Percentiles rank a stretch among this genome's conserved stretches.
phyloP scores from a whole-genome alignment of 2,329 filamentous ascomycete genomes.

The Xylariales sp. region DNA sequence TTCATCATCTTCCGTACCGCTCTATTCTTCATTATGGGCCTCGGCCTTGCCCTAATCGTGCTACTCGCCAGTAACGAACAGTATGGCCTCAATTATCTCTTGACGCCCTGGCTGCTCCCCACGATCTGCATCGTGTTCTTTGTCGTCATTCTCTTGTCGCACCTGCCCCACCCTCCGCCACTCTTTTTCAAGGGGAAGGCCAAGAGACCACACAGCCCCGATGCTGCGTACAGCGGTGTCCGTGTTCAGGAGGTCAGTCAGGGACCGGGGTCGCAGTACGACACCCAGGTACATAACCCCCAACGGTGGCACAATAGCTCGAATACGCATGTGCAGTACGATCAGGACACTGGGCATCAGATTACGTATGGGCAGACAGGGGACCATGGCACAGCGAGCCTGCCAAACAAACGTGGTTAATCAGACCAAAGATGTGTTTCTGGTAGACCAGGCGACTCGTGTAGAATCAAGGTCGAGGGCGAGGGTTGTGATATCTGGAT shows the following conservation, averaged over 20 bases:
- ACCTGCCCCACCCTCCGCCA: slow-evolving; percentile 18
- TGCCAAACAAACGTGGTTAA: no score
- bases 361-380: no score
- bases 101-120: slow-evolving; percentile 21
- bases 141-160: slow-evolving; percentile 18
- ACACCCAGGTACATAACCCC: slow-evolving; percentile 2
- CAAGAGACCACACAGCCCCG: background rate
- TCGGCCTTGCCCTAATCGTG: slow-evolving; percentile 18
- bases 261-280: background rate
- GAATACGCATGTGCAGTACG: no score
- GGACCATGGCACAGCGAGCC: no score
- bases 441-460: no score
- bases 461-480: no score
- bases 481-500: no score
- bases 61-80: slow-evolving; percentile 14
- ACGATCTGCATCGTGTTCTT: slow-evolving; percentile 21
- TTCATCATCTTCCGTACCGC: slow-evolving; percentile 18
- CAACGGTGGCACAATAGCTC: slow-evolving; percentile 1
- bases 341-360: no score
- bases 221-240: slow-evolving; percentile 1
- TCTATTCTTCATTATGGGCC: slow-evolving; percentile 17
- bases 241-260: background rate
- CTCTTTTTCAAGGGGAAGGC: background rate
- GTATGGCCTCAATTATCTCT: slow-evolving; percentile 10
- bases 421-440: no score